phyloP scores from a whole-genome alignment of 768 basidiomycete genomes.

The Russula vinacea region DNA sequence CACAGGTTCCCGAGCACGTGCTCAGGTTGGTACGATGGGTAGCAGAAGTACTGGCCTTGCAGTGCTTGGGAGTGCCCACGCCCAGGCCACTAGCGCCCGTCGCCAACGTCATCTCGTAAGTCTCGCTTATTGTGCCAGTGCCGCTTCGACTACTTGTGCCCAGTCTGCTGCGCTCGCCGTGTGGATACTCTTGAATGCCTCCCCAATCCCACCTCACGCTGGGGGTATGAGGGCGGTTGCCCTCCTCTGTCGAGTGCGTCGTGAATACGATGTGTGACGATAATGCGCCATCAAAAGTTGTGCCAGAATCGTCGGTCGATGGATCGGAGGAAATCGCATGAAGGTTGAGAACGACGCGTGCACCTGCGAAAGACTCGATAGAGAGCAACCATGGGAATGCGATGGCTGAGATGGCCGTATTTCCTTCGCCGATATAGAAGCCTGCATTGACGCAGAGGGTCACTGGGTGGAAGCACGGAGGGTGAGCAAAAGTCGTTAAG shows the following conservation, averaged over 20 bases:
- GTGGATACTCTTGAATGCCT: conserved; percentile 1
- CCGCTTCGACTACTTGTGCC: background rate
- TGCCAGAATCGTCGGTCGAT: background rate
- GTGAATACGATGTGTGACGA: conserved; percentile 22
- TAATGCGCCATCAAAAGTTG: conserved; percentile 1
- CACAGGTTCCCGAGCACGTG: conserved; percentile 3
- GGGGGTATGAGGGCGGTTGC: background rate
- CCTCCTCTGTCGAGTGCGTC: background rate
- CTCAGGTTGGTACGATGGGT: background rate
- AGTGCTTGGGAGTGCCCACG: background rate
- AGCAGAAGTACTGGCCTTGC: background rate
- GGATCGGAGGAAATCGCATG: conserved; percentile 5
- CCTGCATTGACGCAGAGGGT: conserved; percentile 25
- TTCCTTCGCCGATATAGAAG: conserved; percentile 24
- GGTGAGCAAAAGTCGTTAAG: background rate
- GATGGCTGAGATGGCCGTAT: conserved; percentile 10
- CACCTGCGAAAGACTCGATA: conserved; percentile 21
- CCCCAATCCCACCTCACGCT: conserved; percentile 24
- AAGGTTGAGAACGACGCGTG: conserved; percentile 22
- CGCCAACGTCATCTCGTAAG: conserved; percentile 15
- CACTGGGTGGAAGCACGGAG: background rate
- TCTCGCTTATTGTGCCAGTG: conserved; percentile 6
- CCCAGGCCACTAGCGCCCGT: background rate
- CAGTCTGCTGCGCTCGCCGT: background rate
- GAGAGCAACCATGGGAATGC: conserved; percentile 26